Evolutionary conservation across 306 rosid species (phyloP), one percentile per base, ranked within the genome.

Genomic region (Quercus alba): DNA sequence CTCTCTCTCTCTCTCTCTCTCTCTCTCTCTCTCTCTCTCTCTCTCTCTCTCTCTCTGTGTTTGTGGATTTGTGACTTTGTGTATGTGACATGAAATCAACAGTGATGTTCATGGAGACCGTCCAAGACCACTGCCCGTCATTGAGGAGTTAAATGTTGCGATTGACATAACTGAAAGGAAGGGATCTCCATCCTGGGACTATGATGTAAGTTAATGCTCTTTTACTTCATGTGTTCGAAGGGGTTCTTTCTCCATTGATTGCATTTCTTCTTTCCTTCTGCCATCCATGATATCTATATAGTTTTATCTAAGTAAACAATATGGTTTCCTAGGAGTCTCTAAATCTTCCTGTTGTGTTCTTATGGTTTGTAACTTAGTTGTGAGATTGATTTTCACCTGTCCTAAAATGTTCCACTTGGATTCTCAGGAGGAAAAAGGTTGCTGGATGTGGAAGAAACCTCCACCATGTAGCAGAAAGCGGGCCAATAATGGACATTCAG

Each of bases 91-190:
- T 21, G 72, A 71, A 46, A 70, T 76, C 38, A 71, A 7, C 78
- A 94, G 98, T 73, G 94, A 90, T 73, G 89, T 82, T 14, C 66
- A 41, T 55, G 95, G 95, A 26, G 98, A 94, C 55, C 90, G 84
- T 0, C 92, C 95, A 1, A 85, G 94, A 19, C 77, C 86, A 3
- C 70, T 89, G 41, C 97, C 98, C 15, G 54, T 4, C 2, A 78
- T 94, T 18, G 49, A 72, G 3, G 98, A 91, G 87, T 25, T 91
- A 73, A 73, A 85, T 19, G 61, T 72, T 3, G 94, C 95, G 1
- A 51, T 66, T 9, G 90, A 94, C 41, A 7, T 90, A 46, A 82
- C 90, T 8, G 92, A 86, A 79, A 84, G 95, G 49, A 85, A 77
- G 78, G 85, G 38, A 46, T 30, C 62, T 30, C 91, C 97, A 1